Base-by-base conservation (phyloP, 768 basidiomycete genomes). In the Boletus coccyginus region DNA sequence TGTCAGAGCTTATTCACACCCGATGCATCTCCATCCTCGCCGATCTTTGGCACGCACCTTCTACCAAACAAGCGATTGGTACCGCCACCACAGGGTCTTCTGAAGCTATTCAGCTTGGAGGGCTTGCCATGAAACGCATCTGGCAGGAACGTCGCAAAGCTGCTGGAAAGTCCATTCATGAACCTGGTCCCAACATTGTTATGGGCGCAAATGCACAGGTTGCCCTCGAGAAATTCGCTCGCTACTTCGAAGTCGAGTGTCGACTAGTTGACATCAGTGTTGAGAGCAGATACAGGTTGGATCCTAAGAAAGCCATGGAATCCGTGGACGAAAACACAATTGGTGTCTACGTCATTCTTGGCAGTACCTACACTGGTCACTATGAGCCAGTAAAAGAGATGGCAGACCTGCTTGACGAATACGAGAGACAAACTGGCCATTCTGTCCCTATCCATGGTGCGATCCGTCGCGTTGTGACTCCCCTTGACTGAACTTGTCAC, bases 341-440 rank as follows among this genome's bases (percentile, higher is more conserved):
- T 56, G 86, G 86, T 46, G 73, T 88, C 50, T 88, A 84, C 59
- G 82, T 83, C 54, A 82, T 82, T 55, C 74, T 83, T 24, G 80
- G 77, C 33, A 77, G 87, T 78, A 81, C 78, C 27, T 79, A 77
- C 60, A 83, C 82, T 7, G 82, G 79, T n/a, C 77, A 76, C 61
- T 84, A 78, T 64, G 94, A 96, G 64, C 85, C 88, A 14, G 94
- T 97, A 32, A 82, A 90, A 68, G 90, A 87, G 68, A 90, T 97
- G 85, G 77, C 88, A 1, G 84, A 86, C 41, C 78, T 90, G 10
- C 75, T 93, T 70, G 78, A 79, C 74, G 78, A 73, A 55, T 86
- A 82, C 63, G 78, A 86, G 68, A 67, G 47, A 19, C 63, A 71
- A 57, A 80, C 76, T 0, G 79, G 78, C n/a, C 67, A 55, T 57